A percentile compares a stretch with the other conserved stretches of the same genome.
Evolutionary conservation across 495 filamentous ascomycete genomes (phyloP).

Genomic region (Bathelium albidoporum): DNA sequence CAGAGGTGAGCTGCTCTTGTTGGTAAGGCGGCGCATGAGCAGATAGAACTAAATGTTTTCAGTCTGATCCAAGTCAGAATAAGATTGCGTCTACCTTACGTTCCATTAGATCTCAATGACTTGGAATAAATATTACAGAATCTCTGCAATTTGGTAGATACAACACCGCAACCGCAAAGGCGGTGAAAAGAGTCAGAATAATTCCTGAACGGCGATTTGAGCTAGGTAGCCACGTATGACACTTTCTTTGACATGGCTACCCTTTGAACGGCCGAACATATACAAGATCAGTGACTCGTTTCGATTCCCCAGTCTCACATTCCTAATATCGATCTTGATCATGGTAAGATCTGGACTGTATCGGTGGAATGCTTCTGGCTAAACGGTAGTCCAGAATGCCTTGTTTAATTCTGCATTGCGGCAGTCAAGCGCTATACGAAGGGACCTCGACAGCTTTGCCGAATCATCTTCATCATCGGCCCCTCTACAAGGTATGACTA

Average conservation of each 20-base stretch:
- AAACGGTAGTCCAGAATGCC: conserved; percentile 52
- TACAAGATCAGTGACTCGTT: background rate
- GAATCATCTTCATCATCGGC: conserved; percentile 50
- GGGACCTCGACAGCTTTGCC: conserved; percentile 67
- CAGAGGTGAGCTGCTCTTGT: no score
- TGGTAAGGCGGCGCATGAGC: no score
- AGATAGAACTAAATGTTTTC: conserved; percentile 12
- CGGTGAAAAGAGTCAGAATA: conserved; percentile 1
- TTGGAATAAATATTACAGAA: no score
- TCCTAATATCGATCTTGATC: background rate
- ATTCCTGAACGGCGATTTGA: background rate
- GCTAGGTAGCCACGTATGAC: background rate
- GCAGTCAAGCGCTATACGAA: conserved; percentile 78
- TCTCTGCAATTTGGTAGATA: no score
- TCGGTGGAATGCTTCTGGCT: no score
- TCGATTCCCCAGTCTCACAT: background rate
- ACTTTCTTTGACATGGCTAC: background rate
- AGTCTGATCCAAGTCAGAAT: background rate
- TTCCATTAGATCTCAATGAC: no score
- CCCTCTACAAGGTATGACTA: conserved; percentile 66
- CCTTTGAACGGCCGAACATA: background rate
- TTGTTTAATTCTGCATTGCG: conserved; percentile 94
- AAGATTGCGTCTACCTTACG: no score
- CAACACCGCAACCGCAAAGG: background rate
- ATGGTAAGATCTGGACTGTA: background rate